Evolutionary conservation across 805 yeast genomes (phyloP), one percentile per base, ranked within the genome.

Genomic region (Kodamaea hsintzibuensis): DNA sequence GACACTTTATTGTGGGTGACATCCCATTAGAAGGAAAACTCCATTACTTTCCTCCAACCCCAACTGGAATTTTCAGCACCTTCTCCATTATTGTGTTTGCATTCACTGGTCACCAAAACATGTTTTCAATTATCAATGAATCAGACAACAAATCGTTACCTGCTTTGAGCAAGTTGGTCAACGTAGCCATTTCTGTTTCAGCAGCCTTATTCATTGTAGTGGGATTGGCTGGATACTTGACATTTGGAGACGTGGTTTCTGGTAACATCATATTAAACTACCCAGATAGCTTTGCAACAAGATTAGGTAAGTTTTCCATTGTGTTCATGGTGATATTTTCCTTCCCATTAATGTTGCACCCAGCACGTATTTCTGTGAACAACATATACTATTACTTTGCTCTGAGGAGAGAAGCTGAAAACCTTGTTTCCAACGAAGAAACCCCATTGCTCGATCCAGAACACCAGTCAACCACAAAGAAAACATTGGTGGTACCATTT

Each of bases 41-140:
- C 27, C 57, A 61, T 8, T 62, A 66, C 51, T 61, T 65, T 46
- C 79, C 79, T 1, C 60, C 66, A 68, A 88, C 50, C 64, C 80
- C 54, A 53, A 77, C 59, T 56, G 83, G 56, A n/a, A 77, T 92
- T 16, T 79, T 88, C 19, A 66, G 73, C 25, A 84, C 95, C 9
- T 83, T 92, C 66, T 96, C 98, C n/a, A 88, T 92, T 58, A 85
- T 91, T 60, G 93, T 93, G 12, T 92, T 93, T 76, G 97, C 97
- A 0, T 93, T 85, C 70, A 93, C 98, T 0, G 95, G 98, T 63
- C 98, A 93, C 65, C 98, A 93, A 69, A 93, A 93, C 71, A 90
- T 90, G 91, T 91, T 90, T 63, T 84, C 96, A 1, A 82, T 92
- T 52, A 82, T 91, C 52, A 93, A 92, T 63, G 98, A 93, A 71